These are phyloP conservation scores for Alternaria ethzedia DNA, from an alignment of 2,329 filamentous ascomycete genomes.

Conservation along the genomic window DNA sequence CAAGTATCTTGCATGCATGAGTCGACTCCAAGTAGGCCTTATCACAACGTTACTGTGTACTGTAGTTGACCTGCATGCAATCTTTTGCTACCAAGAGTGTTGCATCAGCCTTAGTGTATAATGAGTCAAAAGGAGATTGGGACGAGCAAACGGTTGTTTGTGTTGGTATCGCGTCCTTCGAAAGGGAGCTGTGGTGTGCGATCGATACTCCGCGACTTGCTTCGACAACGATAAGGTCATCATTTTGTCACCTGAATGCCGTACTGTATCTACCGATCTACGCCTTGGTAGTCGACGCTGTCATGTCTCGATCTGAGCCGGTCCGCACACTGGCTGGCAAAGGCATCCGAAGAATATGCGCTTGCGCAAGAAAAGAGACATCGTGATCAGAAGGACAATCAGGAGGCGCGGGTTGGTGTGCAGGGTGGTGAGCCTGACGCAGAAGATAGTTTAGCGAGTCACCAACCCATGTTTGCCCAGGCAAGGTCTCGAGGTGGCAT, in stretches of 20 bases:
- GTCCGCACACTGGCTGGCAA: neutral
- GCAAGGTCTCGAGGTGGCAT: neutral
- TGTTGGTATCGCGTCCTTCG: neutral
- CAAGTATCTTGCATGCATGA: neutral
- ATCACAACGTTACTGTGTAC: neutral
- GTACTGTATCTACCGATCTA: neutral
- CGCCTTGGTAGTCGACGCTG: neutral
- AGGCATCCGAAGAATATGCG: neutral
- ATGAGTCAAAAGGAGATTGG: neutral
- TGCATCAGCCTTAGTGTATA: neutral
- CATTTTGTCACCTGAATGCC: neutral
- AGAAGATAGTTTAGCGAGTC: neutral
- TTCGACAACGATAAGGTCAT: neutral
- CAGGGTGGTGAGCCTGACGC: neutral
- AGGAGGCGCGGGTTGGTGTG: neutral
- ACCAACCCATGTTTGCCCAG: neutral
- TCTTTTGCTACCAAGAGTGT: neutral
- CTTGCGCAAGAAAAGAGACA: neutral
- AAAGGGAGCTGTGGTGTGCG: neutral
- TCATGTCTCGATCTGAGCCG: neutral
- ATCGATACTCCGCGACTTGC: neutral
- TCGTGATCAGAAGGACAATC: neutral
- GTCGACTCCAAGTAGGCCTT: neutral
- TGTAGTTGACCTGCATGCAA: neutral
- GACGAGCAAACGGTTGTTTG: neutral